These are phyloP conservation scores for Fusarium vanettenii DNA, from an alignment of 2,329 filamentous ascomycete species.

Conservation along the genomic window DNA sequence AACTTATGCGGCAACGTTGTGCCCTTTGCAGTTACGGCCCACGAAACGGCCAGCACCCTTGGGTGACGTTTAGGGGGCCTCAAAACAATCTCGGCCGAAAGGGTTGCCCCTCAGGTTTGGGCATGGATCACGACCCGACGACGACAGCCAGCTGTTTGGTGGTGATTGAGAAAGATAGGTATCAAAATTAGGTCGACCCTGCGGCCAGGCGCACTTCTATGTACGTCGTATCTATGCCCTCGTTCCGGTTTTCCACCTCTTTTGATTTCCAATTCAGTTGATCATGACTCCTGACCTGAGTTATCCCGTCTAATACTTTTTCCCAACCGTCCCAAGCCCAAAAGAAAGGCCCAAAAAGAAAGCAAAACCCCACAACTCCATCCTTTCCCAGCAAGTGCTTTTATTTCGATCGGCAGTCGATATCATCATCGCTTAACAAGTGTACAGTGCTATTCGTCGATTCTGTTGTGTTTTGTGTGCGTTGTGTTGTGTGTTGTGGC, in stretches of 20 bases:
- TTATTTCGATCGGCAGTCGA: slow-evolving; percentile 41
- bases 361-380: slow-evolving; percentile 40
- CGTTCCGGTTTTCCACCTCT: slow-evolving; percentile 37
- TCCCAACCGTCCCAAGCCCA: slow-evolving; percentile 37
- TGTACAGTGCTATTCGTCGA: slow-evolving; percentile 32
- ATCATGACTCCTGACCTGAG: slow-evolving; percentile 35
- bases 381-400: slow-evolving; percentile 24
- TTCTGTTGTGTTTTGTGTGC: slow-evolving; percentile 8
- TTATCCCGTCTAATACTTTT: slow-evolving; percentile 44
- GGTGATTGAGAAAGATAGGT: slow-evolving; percentile 12
- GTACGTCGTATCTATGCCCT: slow-evolving; percentile 42
- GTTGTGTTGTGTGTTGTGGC: slow-evolving; percentile 14
- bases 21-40: not conserved
- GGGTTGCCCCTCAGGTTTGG: not conserved
- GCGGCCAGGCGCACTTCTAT: slow-evolving; percentile 37
- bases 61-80: not conserved
- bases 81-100: not conserved
- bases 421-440: slow-evolving; percentile 39
- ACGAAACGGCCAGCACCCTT: slow-evolving; percentile 21
- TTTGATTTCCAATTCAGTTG: slow-evolving; percentile 34
- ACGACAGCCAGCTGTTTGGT: not conserved
- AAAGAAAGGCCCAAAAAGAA: slow-evolving; percentile 37
- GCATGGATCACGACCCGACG: slow-evolving; percentile 5
- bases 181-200: slow-evolving; percentile 36
- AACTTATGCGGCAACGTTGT: slow-evolving; percentile 30